Evolutionary conservation across 2,329 filamentous ascomycete genomes (phyloP).

Genomic region (Monilinia vaccinii-corymbosi): DNA sequence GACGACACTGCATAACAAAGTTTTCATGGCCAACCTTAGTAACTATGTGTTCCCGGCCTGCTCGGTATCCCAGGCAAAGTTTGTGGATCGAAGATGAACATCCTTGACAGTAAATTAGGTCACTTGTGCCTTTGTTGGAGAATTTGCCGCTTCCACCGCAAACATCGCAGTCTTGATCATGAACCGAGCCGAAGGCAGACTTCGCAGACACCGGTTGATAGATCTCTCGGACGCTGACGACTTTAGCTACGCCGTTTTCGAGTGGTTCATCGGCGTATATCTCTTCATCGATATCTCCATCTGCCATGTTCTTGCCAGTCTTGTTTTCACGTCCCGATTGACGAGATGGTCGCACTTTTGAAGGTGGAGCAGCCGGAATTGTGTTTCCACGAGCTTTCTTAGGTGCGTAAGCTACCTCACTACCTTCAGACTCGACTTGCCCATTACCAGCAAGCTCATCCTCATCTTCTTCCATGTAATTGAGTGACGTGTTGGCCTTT

Average conservation of each 20-base stretch:
- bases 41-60: slow-evolving; percentile 71
- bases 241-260: slow-evolving; percentile 39
- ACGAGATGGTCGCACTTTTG: slow-evolving; percentile 20
- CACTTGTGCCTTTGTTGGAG: slow-evolving; percentile 46
- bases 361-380: not conserved
- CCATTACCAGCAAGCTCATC: slow-evolving; percentile 21
- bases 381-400: not conserved
- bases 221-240: slow-evolving; percentile 60
- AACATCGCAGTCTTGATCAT: slow-evolving; percentile 62
- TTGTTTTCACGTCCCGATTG: slow-evolving; percentile 29
- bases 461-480: slow-evolving; percentile 13
- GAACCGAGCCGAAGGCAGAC: slow-evolving; percentile 59
- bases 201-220: slow-evolving; percentile 56
- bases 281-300: slow-evolving; percentile 40
- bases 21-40: slow-evolving; percentile 71
- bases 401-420: slow-evolving; percentile 43
- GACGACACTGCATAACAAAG: slow-evolving; percentile 85
- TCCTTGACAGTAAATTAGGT: slow-evolving; percentile 81
- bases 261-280: slow-evolving; percentile 42
- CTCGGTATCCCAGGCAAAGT: slow-evolving; percentile 66
- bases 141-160: slow-evolving; percentile 51
- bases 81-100: slow-evolving; percentile 81
- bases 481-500: not conserved
- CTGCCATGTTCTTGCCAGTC: slow-evolving; percentile 34
- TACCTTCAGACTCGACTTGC: slow-evolving; percentile 35